phyloP scores from a whole-genome alignment of 1,284 basidiomycete genomes.

The Pseudozyma thailandica region DNA sequence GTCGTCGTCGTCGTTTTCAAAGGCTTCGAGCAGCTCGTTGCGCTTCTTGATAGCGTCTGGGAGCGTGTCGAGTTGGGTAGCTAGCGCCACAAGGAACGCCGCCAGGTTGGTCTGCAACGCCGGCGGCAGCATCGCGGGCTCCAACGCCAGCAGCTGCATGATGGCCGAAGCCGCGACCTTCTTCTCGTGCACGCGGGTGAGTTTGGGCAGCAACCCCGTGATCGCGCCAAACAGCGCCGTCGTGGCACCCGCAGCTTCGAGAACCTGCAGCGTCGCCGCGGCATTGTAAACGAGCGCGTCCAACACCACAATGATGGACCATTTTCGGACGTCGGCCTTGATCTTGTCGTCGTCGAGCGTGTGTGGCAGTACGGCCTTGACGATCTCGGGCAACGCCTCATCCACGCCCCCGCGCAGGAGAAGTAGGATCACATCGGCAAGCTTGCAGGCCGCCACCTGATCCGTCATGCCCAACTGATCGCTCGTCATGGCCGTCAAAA shows the following conservation, averaged over 20 bases:
- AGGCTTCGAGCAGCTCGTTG: constrained; percentile 57
- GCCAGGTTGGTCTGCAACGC: constrained; percentile 50
- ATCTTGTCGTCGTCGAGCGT: constrained; percentile 69
- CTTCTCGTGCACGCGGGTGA: constrained; percentile 91
- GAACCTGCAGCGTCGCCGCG: constrained; percentile 77
- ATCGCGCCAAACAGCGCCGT: constrained; percentile 82
- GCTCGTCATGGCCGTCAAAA: constrained; percentile 78
- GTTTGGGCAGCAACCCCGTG: constrained; percentile 72
- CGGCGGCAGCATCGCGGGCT: constrained; percentile 46
- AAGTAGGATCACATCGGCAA: constrained; percentile 83
- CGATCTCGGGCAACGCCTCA: constrained; percentile 57
- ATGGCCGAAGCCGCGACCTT: constrained; percentile 82
- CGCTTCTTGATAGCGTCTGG: constrained; percentile 60
- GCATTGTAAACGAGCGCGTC: constrained; percentile 88
- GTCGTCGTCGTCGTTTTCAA: constrained; percentile 61
- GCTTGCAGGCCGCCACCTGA: constrained; percentile 83
- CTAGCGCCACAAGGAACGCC: constrained; percentile 52
- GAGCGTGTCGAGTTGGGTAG: constrained; percentile 53
- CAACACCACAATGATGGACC: constrained; percentile 83
- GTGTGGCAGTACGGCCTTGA: constrained; percentile 51
- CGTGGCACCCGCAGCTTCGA: constrained; percentile 76
- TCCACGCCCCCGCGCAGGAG: constrained; percentile 79
- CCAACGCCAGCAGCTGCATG: constrained; percentile 57
- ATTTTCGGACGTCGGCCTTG: constrained; percentile 77
- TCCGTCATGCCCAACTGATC: constrained; percentile 76